Evolutionary conservation across 208 protist species (phyloP).

Genomic region (Acanthamoeba quina): DNA sequence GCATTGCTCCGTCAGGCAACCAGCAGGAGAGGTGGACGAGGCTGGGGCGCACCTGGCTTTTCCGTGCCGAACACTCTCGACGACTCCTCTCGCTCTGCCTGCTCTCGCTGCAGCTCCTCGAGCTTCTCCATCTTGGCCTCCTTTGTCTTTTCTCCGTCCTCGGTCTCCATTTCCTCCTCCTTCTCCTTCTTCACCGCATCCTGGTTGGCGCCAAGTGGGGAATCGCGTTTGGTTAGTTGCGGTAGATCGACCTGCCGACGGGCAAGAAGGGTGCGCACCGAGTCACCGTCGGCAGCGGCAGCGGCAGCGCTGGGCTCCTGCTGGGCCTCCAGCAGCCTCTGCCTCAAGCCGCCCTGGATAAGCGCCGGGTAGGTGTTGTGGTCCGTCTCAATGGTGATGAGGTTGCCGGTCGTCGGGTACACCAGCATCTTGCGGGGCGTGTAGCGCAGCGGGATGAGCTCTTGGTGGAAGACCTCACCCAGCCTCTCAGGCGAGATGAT

Average conservation of each 20-base stretch:
- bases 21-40: background rate
- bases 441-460: constrained; percentile 84
- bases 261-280: background rate
- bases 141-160: constrained; percentile 65
- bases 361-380: constrained; percentile 83
- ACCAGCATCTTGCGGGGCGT: constrained; percentile 91
- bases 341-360: constrained; percentile 11
- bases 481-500: constrained; percentile 87
- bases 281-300: background rate
- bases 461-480: constrained; percentile 90
- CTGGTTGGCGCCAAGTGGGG: background rate
- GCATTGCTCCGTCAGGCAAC: background rate
- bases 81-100: constrained; percentile 40
- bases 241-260: too few relatives aligned
- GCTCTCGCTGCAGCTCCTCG: background rate
- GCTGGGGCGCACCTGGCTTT: constrained; percentile 50
- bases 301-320: constrained; percentile 12
- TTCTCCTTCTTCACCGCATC: constrained; percentile 39
- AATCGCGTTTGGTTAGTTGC: too few relatives aligned
- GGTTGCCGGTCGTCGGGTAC: constrained; percentile 83
- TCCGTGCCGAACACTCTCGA: constrained; percentile 53
- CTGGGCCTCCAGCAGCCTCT: constrained; percentile 48
- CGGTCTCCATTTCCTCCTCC: constrained; percentile 51
- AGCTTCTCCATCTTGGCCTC: constrained; percentile 75
- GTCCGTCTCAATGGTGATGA: constrained; percentile 92